Percentiles rank a stretch among this genome's conserved stretches.
Evolutionary conservation across 345 rosid genomes (phyloP).

Genomic region (Trapa incisa): DNA sequence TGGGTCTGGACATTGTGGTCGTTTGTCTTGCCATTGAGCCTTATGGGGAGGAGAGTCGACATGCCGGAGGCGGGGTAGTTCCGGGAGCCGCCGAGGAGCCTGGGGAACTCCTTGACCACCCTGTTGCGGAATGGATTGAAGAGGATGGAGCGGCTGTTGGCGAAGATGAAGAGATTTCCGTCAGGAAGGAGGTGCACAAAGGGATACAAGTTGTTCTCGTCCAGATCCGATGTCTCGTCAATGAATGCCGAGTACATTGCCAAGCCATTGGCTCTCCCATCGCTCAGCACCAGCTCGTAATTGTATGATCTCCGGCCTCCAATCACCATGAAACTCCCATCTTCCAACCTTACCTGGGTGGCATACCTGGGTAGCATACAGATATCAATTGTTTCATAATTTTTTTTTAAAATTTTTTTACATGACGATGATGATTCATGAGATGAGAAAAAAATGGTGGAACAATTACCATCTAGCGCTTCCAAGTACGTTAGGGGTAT

Average conservation of each 20-base stretch:
- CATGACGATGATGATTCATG: too few species aligned
- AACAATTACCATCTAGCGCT: conserved; percentile 48
- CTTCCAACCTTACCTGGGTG: conserved; percentile 61
- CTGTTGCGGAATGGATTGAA: conserved; percentile 33
- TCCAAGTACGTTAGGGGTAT: conserved; percentile 56
- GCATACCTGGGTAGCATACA: conserved; percentile 30
- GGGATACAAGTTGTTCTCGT: conserved; percentile 75
- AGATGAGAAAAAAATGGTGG: neutral
- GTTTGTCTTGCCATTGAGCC: conserved; percentile 7
- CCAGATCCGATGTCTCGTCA: conserved; percentile 32
- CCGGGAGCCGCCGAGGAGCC: conserved; percentile 61
- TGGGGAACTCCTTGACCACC: conserved; percentile 51
- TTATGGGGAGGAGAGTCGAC: conserved; percentile 48
- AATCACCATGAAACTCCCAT: conserved; percentile 56
- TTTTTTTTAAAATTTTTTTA: too few species aligned
- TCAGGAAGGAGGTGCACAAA: conserved; percentile 66
- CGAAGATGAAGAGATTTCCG: conserved; percentile 68
- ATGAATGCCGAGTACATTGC: conserved; percentile 34
- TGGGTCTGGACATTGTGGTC: conserved; percentile 13
- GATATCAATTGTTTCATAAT: too few species aligned
- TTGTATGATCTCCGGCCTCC: conserved; percentile 67
- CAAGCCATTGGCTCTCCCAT: conserved; percentile 33
- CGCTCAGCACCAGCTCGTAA: conserved; percentile 62
- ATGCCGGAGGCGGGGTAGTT: conserved; percentile 64
- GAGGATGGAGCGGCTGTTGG: conserved; percentile 62